Percentiles rank a stretch among this genome's conserved stretches.
These are phyloP conservation scores for Podaxis sp. DNA, from an alignment of 768 basidiomycete genomes.

Conservation along the genomic window DNA sequence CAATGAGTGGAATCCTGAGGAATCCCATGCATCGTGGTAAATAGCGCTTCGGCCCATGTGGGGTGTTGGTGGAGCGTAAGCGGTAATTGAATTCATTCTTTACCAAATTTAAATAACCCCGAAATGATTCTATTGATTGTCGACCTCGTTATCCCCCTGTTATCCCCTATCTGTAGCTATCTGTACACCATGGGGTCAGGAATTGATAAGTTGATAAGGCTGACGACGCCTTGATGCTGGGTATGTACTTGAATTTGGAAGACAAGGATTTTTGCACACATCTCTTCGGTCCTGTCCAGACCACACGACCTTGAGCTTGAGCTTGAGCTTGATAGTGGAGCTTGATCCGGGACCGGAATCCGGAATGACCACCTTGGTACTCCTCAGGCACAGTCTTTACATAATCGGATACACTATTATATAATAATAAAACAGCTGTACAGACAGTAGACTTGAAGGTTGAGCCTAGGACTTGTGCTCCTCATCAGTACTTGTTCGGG, in stretches of 20 bases:
- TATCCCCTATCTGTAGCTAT: neutral
- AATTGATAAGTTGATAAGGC: neutral
- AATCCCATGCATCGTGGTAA: neutral
- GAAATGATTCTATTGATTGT: neutral
- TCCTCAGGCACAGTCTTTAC: too few relatives aligned
- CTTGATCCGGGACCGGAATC: too few relatives aligned
- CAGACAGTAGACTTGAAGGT: neutral
- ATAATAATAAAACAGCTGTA: neutral
- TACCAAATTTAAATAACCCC: neutral
- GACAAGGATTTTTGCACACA: too few relatives aligned
- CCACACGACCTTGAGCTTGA: too few relatives aligned
- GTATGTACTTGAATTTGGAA: neutral
- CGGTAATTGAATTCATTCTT: neutral
- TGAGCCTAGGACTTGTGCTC: neutral
- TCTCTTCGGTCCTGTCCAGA: too few relatives aligned
- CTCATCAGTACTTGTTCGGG: neutral
- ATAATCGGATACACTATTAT: neutral
- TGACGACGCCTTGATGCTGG: neutral
- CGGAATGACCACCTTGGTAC: too few relatives aligned
- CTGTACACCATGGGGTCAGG: neutral
- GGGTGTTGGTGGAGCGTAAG: neutral
- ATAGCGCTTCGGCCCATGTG: conserved; percentile 1
- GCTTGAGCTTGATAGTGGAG: too few relatives aligned
- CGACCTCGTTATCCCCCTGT: neutral
- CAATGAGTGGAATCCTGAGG: neutral